Evolutionary conservation across 139 green algal genomes (phyloP).

Genomic region (Tetradesmus lagerheimii): DNA sequence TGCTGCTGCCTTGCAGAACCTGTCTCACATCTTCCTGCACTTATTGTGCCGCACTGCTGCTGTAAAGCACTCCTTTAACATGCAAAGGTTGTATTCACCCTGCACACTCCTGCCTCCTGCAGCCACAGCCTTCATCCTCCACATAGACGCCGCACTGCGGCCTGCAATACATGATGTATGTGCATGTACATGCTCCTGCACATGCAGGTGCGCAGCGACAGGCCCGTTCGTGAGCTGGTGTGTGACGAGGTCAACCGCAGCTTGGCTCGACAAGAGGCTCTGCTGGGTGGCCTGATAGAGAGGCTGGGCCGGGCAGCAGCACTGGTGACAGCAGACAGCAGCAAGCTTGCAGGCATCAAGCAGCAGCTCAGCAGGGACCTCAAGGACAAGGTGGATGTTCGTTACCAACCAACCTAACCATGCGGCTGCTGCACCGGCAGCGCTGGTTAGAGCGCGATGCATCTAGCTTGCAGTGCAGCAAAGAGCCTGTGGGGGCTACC

Average conservation of each 20-base stretch:
- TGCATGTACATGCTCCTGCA: neutral
- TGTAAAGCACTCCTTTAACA: neutral
- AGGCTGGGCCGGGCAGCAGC: neutral
- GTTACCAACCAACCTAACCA: no score
- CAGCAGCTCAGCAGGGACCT: neutral
- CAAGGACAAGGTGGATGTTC: slow-evolving; percentile 24
- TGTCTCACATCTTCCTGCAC: neutral
- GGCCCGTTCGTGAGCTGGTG: slow-evolving; percentile 11
- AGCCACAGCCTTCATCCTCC: no score
- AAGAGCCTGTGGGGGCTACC: no score
- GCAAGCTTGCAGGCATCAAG: neutral
- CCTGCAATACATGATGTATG: no score
- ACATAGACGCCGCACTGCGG: no score
- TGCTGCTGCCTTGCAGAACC: neutral
- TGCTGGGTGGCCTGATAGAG: slow-evolving; percentile 15
- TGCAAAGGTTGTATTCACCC: no score
- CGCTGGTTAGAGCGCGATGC: no score
- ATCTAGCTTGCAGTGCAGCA: no score
- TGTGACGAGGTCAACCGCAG: slow-evolving; percentile 20
- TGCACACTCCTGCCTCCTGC: no score
- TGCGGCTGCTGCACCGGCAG: no score
- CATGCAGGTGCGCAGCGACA: slow-evolving; percentile 5
- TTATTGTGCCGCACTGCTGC: neutral
- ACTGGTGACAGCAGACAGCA: neutral
- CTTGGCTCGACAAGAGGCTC: neutral